Evolutionary conservation across 257 asterid genomes (phyloP).

Genomic region (Nicotiana tomentosiformis): DNA sequence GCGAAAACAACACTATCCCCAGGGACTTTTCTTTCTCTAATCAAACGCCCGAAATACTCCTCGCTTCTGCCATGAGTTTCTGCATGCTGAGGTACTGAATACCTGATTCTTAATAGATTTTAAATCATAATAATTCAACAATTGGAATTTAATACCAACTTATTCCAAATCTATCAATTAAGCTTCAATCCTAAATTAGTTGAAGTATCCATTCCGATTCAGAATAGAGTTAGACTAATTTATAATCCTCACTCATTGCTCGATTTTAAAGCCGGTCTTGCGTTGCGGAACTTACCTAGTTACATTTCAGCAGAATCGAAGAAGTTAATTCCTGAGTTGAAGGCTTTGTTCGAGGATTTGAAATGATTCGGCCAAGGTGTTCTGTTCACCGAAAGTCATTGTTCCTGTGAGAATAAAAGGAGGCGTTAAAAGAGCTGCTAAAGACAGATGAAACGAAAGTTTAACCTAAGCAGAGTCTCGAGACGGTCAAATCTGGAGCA

Average conservation of each 20-base stretch:
- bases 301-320: slow-evolving; percentile 93
- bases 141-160: neutral
- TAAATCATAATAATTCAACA: neutral
- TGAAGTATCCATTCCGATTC: neutral
- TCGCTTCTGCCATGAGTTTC: slow-evolving; percentile 84
- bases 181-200: neutral
- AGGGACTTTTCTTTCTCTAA: slow-evolving; percentile 39
- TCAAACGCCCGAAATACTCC: slow-evolving; percentile 55
- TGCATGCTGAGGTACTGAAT: slow-evolving; percentile 80
- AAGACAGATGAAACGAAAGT: neutral
- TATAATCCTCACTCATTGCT: neutral
- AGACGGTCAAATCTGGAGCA: slow-evolving; percentile 58
- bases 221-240: neutral
- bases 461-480: slow-evolving; percentile 72
- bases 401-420: slow-evolving; percentile 36
- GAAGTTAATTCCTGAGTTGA: slow-evolving; percentile 68
- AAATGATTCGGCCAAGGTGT: slow-evolving; percentile 49
- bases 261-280: neutral
- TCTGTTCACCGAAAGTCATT: slow-evolving; percentile 83
- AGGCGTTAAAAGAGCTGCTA: neutral
- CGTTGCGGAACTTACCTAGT: neutral
- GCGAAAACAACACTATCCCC: slow-evolving; percentile 62
- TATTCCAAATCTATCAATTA: neutral
- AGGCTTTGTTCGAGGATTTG: slow-evolving; percentile 71
- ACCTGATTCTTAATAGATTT: slow-evolving; percentile 29